Conservation (phyloP, 2,329 filamentous ascomycete genomes). For the Plectosphaerella sp. region DNA sequence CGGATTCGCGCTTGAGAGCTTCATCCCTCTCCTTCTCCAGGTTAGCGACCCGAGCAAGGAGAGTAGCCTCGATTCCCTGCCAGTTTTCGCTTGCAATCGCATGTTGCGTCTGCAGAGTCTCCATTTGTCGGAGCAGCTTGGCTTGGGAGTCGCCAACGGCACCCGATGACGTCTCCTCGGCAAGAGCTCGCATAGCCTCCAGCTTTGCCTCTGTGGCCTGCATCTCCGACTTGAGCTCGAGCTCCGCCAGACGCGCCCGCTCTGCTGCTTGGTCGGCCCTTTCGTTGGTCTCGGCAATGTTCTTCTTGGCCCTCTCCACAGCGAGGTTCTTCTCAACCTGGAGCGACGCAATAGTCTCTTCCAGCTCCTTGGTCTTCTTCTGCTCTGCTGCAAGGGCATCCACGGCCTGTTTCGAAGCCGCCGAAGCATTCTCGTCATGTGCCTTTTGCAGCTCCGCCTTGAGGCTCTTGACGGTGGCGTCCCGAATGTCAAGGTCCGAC, state of each 20-base stretch:
- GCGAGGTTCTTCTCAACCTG: conserved; percentile 74
- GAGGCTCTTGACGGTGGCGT: conserved; percentile 62
- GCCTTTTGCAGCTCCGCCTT: conserved; percentile 66
- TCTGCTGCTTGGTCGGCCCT: conserved; percentile 71
- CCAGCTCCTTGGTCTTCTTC: conserved; percentile 43
- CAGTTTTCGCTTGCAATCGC: conserved; percentile 93
- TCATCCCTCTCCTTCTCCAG: conserved; percentile 93
- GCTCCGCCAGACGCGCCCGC: conserved; percentile 61
- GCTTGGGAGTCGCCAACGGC: conserved; percentile 78
- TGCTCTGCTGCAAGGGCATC: conserved; percentile 66
- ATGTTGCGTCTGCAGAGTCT: conserved; percentile 94
- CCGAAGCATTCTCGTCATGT: conserved; percentile 59
- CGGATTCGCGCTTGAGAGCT: conserved; percentile 73
- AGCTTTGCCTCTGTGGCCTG: conserved; percentile 81
- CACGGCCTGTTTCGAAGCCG: conserved; percentile 61
- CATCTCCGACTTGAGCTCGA: conserved; percentile 75
- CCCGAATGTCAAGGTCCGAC: conserved; percentile 59
- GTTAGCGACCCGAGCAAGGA: conserved; percentile 70
- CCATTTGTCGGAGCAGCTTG: conserved; percentile 88
- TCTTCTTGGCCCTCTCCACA: conserved; percentile 59
- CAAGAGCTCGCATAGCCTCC: conserved; percentile 77
- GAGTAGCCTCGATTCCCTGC: conserved; percentile 88
- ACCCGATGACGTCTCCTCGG: conserved; percentile 85
- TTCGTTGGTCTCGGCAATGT: conserved; percentile 67
- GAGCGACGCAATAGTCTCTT: conserved; percentile 58